Evolutionary conservation across 2,329 filamentous ascomycete species (phyloP), one percentile per base, ranked within the genome.

Genomic region (Aspergillus felis): DNA sequence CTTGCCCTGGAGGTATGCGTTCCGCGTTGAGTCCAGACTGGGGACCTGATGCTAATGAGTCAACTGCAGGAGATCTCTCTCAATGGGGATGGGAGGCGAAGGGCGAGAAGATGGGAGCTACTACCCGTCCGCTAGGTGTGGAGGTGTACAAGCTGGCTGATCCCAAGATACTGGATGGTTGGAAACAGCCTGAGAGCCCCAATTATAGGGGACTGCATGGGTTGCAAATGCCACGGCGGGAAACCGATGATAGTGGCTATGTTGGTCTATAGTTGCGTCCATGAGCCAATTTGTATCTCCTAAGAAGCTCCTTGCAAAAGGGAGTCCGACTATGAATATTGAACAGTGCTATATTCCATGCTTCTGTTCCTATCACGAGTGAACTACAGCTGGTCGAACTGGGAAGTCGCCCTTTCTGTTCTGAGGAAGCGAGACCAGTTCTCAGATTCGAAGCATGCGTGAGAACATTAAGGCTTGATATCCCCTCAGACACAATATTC

Each of bases 11-110:
- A 1, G 91, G 72, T 74, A 67, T 57, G 68, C 60, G 38, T 51
- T 24, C 42, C 10, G 12, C 17, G 17, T 47, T 3, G 14, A 12
- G 7, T 14, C 14, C 27, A 12, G 51, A 24, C 10, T 12, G 24
- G 12, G 6, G 10, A 24, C 10, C 4, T 6, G 22, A 50, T 58
- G 35, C 63, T 68, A 58, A 68, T 50, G 7, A 4, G n/a, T 58
- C 44, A 22, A 56, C 46, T 51, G 3, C 55, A 75, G 72, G 91
- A 0, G 91, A 94, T 69, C 75, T 94, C 50, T 91, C 88, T 1
- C 79, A 84, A n/a, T 93, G 90, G 89, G 90, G 89, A 0, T 94
- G 91, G 80, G 87, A 87, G 12, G 84, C 81, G 47, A 80, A 78
- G 58, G 78, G 75, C 6, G 76, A 69, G 42, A 83, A 82, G 50